Evolutionary conservation across 208 protist genomes (phyloP).

Genomic region (Tritrichomonas musculus): DNA sequence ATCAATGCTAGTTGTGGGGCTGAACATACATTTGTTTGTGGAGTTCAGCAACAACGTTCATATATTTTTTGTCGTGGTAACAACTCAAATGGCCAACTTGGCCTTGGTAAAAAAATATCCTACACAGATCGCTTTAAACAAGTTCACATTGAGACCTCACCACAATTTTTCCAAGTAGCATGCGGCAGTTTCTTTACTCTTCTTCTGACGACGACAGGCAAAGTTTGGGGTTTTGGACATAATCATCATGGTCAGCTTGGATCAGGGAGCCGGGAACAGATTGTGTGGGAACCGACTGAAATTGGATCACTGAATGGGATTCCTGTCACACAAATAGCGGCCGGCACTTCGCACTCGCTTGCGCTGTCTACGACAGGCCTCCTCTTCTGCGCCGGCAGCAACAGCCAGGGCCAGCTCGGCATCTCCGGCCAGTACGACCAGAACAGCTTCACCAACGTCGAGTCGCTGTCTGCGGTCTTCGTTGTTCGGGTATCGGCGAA

Average conservation of each 20-base stretch:
- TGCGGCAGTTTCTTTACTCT: conserved; percentile 17
- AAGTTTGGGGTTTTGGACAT: conserved; percentile 4
- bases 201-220: not conserved
- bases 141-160: not conserved
- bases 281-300: not conserved
- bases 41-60: too few relatives aligned
- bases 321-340: not conserved
- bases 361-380: not conserved
- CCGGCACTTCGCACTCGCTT: not conserved
- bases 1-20: too few relatives aligned
- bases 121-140: too few relatives aligned
- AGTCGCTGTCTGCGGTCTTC: not conserved
- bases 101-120: not conserved
- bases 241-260: conserved; percentile 5
- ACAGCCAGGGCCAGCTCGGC: not conserved
- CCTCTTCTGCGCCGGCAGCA: not conserved
- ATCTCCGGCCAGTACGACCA: not conserved
- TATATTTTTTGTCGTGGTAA: too few relatives aligned
- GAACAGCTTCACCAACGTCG: not conserved
- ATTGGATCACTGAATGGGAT: not conserved
- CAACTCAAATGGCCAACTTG: too few relatives aligned
- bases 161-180: not conserved
- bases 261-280: not conserved
- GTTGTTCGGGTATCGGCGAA: not conserved
- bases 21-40: too few relatives aligned